Evolutionary conservation across 202 grass and related monocot genomes (phyloP).

Genomic region (Zizania palustris): DNA sequence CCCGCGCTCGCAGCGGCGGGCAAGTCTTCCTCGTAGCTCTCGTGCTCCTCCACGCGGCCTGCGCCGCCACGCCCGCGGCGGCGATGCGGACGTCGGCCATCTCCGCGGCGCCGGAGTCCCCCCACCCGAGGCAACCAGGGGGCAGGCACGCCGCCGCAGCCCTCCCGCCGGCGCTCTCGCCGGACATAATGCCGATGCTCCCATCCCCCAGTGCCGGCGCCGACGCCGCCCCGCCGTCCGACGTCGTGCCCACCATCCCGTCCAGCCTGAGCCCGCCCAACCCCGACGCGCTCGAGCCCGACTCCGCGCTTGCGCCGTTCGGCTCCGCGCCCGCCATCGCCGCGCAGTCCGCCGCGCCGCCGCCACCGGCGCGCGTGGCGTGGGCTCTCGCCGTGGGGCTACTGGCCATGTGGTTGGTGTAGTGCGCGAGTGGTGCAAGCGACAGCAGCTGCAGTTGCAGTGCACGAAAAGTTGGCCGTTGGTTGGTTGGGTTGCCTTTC

Average conservation of each 20-base stretch:
- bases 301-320: conserved; percentile 55
- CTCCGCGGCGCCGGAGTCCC: conserved; percentile 60
- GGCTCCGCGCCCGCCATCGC: conserved; percentile 50
- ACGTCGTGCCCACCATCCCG: conserved; percentile 59
- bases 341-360: conserved; percentile 31
- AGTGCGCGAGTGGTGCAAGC: conserved; percentile 43
- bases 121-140: conserved; percentile 35
- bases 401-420: conserved; percentile 56
- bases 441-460: conserved; percentile 7
- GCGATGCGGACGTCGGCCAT: conserved; percentile 54
- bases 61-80: conserved; percentile 8
- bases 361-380: background rate
- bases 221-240: conserved; percentile 37
- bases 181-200: conserved; percentile 71
- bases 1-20: conserved; percentile 17
- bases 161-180: conserved; percentile 45
- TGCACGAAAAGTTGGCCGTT: conserved; percentile 29
- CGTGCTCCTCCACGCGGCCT: conserved; percentile 12
- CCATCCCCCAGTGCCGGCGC: conserved; percentile 61
- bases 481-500: conserved; percentile 31
- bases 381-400: conserved; percentile 37
- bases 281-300: conserved; percentile 68
- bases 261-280: conserved; percentile 87
- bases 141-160: conserved; percentile 18
- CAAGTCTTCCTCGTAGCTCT: conserved; percentile 20